A percentile compares a stretch with the other conserved stretches of the same genome.
Conservation (phyloP, 805 yeast species). For the Candida multigemmis region DNA sequence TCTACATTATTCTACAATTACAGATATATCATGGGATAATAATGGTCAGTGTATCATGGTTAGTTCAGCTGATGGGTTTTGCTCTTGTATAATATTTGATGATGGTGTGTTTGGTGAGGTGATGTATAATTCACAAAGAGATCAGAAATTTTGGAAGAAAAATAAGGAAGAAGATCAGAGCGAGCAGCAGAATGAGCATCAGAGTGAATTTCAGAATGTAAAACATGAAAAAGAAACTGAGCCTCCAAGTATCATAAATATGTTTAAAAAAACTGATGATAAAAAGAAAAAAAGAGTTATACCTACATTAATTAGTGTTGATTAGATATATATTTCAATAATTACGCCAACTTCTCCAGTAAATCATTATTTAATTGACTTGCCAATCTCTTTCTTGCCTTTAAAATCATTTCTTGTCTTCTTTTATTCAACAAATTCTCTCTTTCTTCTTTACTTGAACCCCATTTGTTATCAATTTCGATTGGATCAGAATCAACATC, state of each 20-base stretch:
- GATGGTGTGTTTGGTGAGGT: constrained; percentile 46
- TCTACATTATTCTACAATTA: constrained; percentile 79
- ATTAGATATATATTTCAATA: too few relatives aligned
- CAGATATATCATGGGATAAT: constrained; percentile 79
- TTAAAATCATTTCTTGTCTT: constrained; percentile 31
- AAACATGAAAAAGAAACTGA: constrained; percentile 1
- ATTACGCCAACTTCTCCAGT: too few relatives aligned
- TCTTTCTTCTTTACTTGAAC: constrained; percentile 11
- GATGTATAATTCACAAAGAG: too few relatives aligned
- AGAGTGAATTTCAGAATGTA: too few relatives aligned
- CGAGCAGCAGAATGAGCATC: too few relatives aligned
- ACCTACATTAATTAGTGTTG: constrained; percentile 12
- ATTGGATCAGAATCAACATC: constrained; percentile 13
- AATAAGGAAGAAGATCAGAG: too few relatives aligned
- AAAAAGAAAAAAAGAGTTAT: constrained; percentile 10
- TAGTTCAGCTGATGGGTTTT: constrained; percentile 89
- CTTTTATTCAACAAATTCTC: constrained; percentile 14
- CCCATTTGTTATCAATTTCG: constrained; percentile 25
- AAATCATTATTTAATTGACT: constrained; percentile 20
- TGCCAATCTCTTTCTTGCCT: constrained; percentile 41
- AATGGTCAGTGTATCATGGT: constrained; percentile 66
- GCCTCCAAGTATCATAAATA: neutral
- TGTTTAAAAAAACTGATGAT: neutral
- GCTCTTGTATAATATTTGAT: constrained; percentile 57
- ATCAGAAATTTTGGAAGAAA: too few relatives aligned